Percentiles rank a stretch among this genome's conserved stretches.
Conservation (phyloP, 768 basidiomycete species). For the Tricholoma matsutake region DNA sequence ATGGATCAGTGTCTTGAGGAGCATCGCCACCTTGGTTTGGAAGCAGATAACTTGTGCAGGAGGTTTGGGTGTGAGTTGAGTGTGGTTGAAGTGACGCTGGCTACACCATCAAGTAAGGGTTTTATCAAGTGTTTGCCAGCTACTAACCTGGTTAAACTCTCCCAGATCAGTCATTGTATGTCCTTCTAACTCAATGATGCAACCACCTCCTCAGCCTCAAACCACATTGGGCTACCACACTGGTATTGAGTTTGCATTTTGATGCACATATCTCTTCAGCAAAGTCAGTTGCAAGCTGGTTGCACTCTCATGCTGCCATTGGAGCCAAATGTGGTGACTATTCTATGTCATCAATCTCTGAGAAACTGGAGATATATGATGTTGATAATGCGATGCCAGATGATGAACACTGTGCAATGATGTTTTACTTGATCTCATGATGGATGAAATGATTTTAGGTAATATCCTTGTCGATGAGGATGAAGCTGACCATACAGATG, state of each 20-base stretch:
- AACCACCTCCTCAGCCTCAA: conserved; percentile 1
- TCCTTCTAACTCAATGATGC: background rate
- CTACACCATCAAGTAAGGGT: conserved; percentile 2
- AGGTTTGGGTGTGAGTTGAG: conserved; percentile 2
- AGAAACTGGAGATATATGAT: background rate
- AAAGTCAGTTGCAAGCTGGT: background rate
- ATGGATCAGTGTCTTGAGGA: conserved; percentile 17
- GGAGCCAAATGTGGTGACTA: no score
- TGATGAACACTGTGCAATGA: background rate
- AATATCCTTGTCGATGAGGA: background rate
- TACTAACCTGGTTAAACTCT: background rate
- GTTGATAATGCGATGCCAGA: background rate
- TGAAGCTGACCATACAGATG: background rate
- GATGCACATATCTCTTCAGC: background rate
- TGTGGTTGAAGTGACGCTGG: background rate
- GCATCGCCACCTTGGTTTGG: conserved; percentile 9
- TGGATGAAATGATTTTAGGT: background rate
- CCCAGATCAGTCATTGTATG: conserved; percentile 1
- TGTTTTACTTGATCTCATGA: background rate
- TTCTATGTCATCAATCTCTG: background rate
- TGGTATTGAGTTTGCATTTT: background rate
- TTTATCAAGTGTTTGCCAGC: background rate
- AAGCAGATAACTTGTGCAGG: conserved; percentile 9
- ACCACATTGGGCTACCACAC: background rate
- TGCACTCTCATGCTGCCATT: background rate